These are phyloP conservation scores for Quercus parvula DNA, from an alignment of 306 rosid species.

Conservation along the genomic window DNA sequence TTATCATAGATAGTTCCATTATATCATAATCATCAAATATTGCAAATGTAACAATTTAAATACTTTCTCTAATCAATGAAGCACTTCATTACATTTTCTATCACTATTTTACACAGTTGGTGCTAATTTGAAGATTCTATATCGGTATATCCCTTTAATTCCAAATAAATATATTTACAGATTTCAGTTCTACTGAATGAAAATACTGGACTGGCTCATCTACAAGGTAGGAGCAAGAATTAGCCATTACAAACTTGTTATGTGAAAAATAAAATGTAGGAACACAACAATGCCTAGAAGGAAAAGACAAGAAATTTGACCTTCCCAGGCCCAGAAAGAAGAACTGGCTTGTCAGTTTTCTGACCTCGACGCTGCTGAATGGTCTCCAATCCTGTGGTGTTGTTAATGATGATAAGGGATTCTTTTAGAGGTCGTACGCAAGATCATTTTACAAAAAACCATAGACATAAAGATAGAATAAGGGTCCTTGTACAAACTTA, in stretches of 20 bases:
- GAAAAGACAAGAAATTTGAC: conserved; percentile 32
- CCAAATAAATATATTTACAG: background rate
- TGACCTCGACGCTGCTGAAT: conserved; percentile 89
- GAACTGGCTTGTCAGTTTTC: conserved; percentile 73
- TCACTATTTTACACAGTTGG: background rate
- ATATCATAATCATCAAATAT: background rate
- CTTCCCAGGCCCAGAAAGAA: conserved; percentile 92
- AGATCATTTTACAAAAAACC: background rate
- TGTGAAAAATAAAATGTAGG: background rate
- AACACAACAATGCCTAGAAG: background rate
- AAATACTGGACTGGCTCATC: background rate
- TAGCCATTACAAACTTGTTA: background rate
- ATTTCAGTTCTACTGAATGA: background rate
- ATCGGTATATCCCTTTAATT: background rate
- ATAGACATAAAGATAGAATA: background rate
- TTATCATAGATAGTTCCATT: background rate
- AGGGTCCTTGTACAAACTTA: background rate
- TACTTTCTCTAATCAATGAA: background rate
- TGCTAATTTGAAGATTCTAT: background rate
- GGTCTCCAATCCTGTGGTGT: conserved; percentile 62
- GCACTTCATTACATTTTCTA: no score
- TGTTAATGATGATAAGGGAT: background rate
- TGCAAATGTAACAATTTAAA: background rate
- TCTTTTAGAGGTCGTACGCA: conserved; percentile 4
- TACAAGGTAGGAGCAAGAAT: background rate